Conservation (phyloP, 805 yeast species). For the Hagleromyces aurorensis region DNA sequence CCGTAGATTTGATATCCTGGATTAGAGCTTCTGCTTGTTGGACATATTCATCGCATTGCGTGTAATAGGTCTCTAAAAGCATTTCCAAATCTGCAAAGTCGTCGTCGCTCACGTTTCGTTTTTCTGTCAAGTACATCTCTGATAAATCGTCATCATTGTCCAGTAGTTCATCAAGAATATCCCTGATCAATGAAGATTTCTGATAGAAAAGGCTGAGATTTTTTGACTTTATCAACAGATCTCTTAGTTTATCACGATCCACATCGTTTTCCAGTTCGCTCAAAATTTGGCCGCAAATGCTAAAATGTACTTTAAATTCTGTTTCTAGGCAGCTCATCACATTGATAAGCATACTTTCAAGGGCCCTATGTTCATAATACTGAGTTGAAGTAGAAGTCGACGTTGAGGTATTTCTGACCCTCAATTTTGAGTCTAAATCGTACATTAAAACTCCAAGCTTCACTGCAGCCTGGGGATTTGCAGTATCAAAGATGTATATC, state of each 20-base stretch:
- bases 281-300: conserved; percentile 54
- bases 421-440: conserved; percentile 69
- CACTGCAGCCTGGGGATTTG: conserved; percentile 47
- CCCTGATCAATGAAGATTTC: conserved; percentile 63
- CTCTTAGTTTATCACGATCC: conserved; percentile 66
- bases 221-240: conserved; percentile 65
- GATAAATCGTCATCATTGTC: conserved; percentile 83
- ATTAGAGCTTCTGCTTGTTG: conserved; percentile 81
- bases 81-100: conserved; percentile 75
- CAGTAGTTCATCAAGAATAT: conserved; percentile 73
- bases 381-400: conserved; percentile 31
- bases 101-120: conserved; percentile 17
- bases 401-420: conserved; percentile 20
- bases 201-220: conserved; percentile 66
- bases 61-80: conserved; percentile 80
- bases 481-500: conserved; percentile 75
- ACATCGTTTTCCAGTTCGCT: conserved; percentile 71
- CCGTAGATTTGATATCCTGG: conserved; percentile 81
- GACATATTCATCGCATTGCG: conserved; percentile 87
- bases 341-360: conserved; percentile 75
- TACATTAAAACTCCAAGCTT: conserved; percentile 72
- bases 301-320: conserved; percentile 54
- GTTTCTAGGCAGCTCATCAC: conserved; percentile 74
- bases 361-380: conserved; percentile 70
- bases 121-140: conserved; percentile 64